Evolutionary conservation across 345 rosid genomes (phyloP).

Genomic region (Hevea brasiliensis): DNA sequence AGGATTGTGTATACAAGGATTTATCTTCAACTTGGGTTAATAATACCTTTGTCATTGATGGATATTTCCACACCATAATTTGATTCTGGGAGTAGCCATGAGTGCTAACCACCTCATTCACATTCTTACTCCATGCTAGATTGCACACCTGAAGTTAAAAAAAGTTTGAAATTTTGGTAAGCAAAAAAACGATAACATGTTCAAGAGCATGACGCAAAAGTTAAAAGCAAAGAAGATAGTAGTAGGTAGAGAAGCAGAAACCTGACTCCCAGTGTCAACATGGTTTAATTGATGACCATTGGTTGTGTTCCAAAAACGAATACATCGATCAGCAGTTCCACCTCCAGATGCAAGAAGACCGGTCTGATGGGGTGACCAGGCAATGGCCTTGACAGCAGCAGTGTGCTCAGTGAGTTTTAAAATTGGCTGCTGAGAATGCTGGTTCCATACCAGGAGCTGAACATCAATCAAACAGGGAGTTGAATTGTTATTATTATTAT

Average conservation of each 20-base stretch:
- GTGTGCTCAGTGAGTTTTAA: slow-evolving; percentile 84
- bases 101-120: slow-evolving; percentile 92
- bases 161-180: too few species aligned
- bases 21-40: neutral
- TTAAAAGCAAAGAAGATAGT: neutral
- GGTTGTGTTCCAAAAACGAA: slow-evolving; percentile 93
- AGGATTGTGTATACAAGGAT: neutral
- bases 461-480: slow-evolving; percentile 5
- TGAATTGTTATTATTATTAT: too few species aligned
- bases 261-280: slow-evolving; percentile 97
- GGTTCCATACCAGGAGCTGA: slow-evolving; percentile 95
- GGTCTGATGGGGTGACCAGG: slow-evolving; percentile 99
- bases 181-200: too few species aligned
- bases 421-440: slow-evolving; percentile 80
- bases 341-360: slow-evolving; percentile 96
- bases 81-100: slow-evolving; percentile 98
- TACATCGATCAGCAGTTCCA: slow-evolving; percentile 95
- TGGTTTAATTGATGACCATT: slow-evolving; percentile 82
- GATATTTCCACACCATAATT: slow-evolving; percentile 97
- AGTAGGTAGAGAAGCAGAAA: slow-evolving; percentile 3
- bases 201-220: neutral
- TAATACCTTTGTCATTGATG: slow-evolving; percentile 83
- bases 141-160: slow-evolving; percentile 68
- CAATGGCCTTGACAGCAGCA: slow-evolving; percentile 96
- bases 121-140: slow-evolving; percentile 96